These are phyloP conservation scores for Leccinum subspadiceum DNA, from an alignment of 1,284 basidiomycete genomes.

Conservation along the genomic window DNA sequence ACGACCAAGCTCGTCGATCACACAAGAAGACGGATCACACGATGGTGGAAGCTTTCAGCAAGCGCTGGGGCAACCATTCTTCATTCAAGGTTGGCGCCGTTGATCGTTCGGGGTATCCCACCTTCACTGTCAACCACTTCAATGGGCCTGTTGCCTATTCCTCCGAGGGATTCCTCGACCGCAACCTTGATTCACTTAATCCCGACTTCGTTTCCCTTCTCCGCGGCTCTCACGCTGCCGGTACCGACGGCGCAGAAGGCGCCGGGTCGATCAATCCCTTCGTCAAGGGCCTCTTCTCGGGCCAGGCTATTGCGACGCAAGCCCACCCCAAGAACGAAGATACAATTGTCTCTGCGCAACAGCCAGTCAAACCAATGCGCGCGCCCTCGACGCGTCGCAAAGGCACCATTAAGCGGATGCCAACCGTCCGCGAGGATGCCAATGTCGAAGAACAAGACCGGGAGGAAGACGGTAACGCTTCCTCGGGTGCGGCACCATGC, in stretches of 20 bases:
- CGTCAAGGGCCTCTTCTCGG: conserved; percentile 53
- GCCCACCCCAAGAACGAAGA: background rate
- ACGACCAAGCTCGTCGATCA: conserved; percentile 86
- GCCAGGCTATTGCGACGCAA: background rate
- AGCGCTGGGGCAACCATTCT: too few relatives aligned
- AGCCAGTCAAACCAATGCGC: conserved; percentile 90
- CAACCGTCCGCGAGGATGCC: conserved; percentile 54
- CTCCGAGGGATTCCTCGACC: too few relatives aligned
- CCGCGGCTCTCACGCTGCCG: too few relatives aligned
- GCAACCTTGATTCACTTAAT: too few relatives aligned
- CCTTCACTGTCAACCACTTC: conserved; percentile 72
- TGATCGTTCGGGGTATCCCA: too few relatives aligned
- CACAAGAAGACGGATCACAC: conserved; percentile 92
- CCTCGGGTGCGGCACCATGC: conserved; percentile 25
- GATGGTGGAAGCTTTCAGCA: conserved; percentile 68
- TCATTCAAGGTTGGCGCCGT: too few relatives aligned
- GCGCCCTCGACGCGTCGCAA: conserved; percentile 80
- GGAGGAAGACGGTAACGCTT: conserved; percentile 45
- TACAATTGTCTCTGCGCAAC: conserved; percentile 50
- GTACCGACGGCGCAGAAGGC: too few relatives aligned
- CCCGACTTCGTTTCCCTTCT: conserved; percentile 28
- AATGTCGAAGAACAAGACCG: conserved; percentile 50
- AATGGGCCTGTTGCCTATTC: conserved; percentile 67
- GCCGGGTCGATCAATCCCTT: conserved; percentile 77
- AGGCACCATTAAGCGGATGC: conserved; percentile 62